Conservation (phyloP, 108 stramenopile species). For the Nitzschia palea region DNA sequence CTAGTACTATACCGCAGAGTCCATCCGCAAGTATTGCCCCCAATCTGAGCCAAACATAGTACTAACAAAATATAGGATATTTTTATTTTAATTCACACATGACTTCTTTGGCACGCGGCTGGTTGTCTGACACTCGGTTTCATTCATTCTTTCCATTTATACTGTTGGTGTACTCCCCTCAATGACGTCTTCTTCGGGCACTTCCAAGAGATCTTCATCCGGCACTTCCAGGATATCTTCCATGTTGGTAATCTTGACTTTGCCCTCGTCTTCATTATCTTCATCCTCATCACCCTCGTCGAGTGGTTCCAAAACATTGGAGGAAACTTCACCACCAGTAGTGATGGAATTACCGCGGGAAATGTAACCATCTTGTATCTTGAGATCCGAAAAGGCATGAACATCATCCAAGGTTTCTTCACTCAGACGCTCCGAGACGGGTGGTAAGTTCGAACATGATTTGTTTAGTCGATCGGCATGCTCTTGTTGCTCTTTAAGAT, state of each 20-base stretch:
- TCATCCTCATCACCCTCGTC: slow-evolving; percentile 50
- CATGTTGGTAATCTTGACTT: slow-evolving; percentile 38
- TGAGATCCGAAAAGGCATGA: slow-evolving; percentile 66
- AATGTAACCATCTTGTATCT: slow-evolving; percentile 10
- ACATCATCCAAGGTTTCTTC: slow-evolving; percentile 74
- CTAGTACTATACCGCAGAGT: no score
- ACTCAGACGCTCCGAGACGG: slow-evolving; percentile 63
- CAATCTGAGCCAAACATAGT: no score
- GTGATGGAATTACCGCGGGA: slow-evolving; percentile 36
- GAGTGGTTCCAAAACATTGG: slow-evolving; percentile 38
- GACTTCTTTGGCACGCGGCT: no score
- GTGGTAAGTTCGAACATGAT: slow-evolving; percentile 39
- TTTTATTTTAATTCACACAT: no score
- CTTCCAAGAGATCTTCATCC: slow-evolving; percentile 36
- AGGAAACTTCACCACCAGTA: slow-evolving; percentile 36
- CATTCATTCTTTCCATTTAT: no score
- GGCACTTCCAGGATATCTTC: slow-evolving; percentile 37
- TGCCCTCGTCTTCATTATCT: slow-evolving; percentile 6
- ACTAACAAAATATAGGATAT: no score
- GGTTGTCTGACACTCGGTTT: no score
- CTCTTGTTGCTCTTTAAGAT: slow-evolving; percentile 28
- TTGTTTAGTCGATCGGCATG: slow-evolving; percentile 28
- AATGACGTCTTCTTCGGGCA: background rate
- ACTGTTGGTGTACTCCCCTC: background rate
- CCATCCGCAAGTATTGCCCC: no score